Percentiles rank a stretch among this genome's conserved stretches.
Evolutionary conservation across 2,329 filamentous ascomycete species (phyloP).

Genomic region (Rhytidhysteron rufulum): DNA sequence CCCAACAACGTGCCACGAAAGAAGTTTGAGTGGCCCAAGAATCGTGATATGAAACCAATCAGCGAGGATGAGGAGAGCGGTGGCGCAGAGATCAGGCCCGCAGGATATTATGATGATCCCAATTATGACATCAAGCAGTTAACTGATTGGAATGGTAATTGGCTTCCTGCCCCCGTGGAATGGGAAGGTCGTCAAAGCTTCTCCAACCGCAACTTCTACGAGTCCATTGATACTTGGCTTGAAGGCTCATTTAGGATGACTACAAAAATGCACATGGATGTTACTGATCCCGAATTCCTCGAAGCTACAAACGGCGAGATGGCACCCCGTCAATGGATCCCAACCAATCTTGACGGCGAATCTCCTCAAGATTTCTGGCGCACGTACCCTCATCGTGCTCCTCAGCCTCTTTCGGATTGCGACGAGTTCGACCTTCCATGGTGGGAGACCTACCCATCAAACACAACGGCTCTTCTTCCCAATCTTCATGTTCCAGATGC

Average conservation of each 20-base stretch:
- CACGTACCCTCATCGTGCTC: conserved; percentile 14
- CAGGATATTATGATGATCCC: conserved; percentile 28
- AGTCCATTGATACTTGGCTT: conserved; percentile 31
- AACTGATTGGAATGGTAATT: conserved; percentile 44
- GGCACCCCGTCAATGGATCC: conserved; percentile 27
- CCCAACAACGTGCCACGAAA: neutral
- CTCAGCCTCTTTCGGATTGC: conserved; percentile 18
- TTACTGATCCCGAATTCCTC: conserved; percentile 3
- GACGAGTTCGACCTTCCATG: conserved; percentile 22
- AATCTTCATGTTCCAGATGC: conserved; percentile 19
- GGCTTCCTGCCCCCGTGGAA: conserved; percentile 44
- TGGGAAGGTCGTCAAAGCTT: conserved; percentile 41
- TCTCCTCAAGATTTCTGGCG: conserved; percentile 25
- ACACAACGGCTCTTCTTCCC: conserved; percentile 11
- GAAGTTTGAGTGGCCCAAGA: conserved; percentile 21
- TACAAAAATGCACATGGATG: conserved; percentile 9
- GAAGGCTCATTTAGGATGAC: conserved; percentile 9
- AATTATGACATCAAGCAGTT: conserved; percentile 34
- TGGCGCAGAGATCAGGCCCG: conserved; percentile 18
- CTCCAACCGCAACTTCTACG: conserved; percentile 26
- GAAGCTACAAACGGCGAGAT: conserved; percentile 15
- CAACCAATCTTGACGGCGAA: conserved; percentile 17
- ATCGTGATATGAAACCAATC: conserved; percentile 20
- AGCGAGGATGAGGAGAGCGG: conserved; percentile 15
- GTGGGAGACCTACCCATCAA: conserved; percentile 25